These are phyloP conservation scores for Solanum chacoense DNA, from an alignment of 305 asterid species.

Conservation along the genomic window DNA sequence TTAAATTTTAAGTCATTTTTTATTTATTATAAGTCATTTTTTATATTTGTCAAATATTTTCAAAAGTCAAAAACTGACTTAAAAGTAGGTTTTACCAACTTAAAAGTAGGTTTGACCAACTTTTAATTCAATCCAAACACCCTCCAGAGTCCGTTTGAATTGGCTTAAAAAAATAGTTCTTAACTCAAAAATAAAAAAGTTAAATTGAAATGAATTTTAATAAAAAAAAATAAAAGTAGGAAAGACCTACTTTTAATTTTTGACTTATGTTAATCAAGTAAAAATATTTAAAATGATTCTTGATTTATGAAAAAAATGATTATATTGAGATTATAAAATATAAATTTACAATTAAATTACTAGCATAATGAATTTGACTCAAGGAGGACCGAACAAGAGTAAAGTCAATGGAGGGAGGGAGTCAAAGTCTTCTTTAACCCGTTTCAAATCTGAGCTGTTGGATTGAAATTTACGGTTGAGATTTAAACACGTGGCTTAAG, in stretches of 20 bases:
- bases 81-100: no score
- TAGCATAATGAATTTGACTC: not conserved
- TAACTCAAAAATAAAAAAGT: no score
- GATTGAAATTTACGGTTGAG: not conserved
- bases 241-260: no score
- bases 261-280: not conserved
- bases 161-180: not conserved
- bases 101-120: no score
- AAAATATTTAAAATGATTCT: not conserved
- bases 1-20: not conserved
- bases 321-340: not conserved
- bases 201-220: no score
- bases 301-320: not conserved
- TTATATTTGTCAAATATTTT: not conserved
- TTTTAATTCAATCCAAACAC: no score
- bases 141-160: not conserved
- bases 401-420: not conserved
- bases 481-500: not conserved
- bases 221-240: not conserved
- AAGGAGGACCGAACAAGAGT: not conserved
- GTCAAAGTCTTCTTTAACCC: not conserved
- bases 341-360: not conserved
- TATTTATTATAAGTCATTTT: no score
- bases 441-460: constrained; percentile 3
- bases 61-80: no score